Percentiles rank a stretch among this genome's conserved stretches.
Conservation (phyloP, 495 filamentous ascomycete genomes). For the Neohortaea acidophila region DNA sequence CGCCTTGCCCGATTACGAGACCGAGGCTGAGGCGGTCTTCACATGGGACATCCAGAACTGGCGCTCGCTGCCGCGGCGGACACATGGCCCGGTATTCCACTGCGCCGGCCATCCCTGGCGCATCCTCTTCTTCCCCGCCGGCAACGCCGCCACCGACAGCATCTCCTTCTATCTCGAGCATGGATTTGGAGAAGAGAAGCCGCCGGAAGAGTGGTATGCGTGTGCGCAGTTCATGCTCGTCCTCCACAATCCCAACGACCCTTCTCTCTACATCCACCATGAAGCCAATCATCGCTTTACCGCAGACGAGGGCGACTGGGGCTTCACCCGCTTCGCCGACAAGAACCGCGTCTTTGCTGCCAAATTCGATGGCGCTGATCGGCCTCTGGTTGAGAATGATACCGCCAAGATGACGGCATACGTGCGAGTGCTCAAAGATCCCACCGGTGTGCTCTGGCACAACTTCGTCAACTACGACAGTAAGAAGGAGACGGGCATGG, state of each 20-base stretch:
- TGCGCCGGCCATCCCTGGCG: conserved; percentile 86
- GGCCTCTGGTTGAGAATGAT: conserved; percentile 79
- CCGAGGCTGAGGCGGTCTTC: conserved; percentile 46
- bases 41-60: conserved; percentile 83
- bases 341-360: conserved; percentile 63
- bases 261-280: conserved; percentile 56
- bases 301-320: conserved; percentile 95
- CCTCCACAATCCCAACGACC: conserved; percentile 83
- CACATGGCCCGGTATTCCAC: conserved; percentile 76
- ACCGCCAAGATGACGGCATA: conserved; percentile 80
- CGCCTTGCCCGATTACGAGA: conserved; percentile 60
- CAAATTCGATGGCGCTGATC: conserved; percentile 46
- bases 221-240: conserved; percentile 93
- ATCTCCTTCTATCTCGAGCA: conserved; percentile 96
- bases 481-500: conserved; percentile 94
- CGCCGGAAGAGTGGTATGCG: conserved; percentile 81
- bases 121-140: conserved; percentile 85
- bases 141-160: conserved; percentile 71
- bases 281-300: conserved; percentile 78
- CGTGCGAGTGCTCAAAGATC: conserved; percentile 85
- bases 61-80: conserved; percentile 54
- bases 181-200: conserved; percentile 51
- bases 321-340: conserved; percentile 86
- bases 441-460: conserved; percentile 98
- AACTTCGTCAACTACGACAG: conserved; percentile 98